Conservation (phyloP, 2,329 filamentous ascomycete species). For the Venturia aucupariae region DNA sequence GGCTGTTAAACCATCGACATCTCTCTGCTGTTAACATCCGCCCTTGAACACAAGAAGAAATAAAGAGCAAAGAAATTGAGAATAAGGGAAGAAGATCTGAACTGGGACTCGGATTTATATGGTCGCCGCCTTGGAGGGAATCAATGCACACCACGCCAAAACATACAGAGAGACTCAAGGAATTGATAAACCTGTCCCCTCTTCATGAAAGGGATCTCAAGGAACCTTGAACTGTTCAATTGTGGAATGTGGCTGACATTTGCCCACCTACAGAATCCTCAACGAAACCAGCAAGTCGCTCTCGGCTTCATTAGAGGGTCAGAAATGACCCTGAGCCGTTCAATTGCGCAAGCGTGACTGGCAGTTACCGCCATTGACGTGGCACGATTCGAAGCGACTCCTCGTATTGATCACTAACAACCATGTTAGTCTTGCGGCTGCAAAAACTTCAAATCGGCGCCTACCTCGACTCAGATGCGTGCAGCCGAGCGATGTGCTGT, state of each 20-base stretch:
- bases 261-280: too few relatives aligned
- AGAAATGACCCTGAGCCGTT: neutral
- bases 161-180: neutral
- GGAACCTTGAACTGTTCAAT: too few relatives aligned
- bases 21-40: neutral
- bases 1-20: neutral
- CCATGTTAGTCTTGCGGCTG: neutral
- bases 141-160: neutral
- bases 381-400: neutral
- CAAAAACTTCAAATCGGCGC: neutral
- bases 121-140: neutral
- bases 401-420: neutral
- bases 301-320: neutral
- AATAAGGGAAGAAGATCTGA: neutral
- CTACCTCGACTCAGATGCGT: neutral
- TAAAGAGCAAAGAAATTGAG: neutral
- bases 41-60: neutral
- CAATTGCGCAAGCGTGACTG: neutral
- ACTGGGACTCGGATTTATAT: neutral
- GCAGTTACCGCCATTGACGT: neutral
- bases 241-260: too few relatives aligned
- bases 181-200: neutral
- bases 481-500: neutral
- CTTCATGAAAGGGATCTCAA: too few relatives aligned
- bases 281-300: too few relatives aligned